Conservation (phyloP, 192 early-diverging fungal genomes). For the Mortierella antarctica region DNA sequence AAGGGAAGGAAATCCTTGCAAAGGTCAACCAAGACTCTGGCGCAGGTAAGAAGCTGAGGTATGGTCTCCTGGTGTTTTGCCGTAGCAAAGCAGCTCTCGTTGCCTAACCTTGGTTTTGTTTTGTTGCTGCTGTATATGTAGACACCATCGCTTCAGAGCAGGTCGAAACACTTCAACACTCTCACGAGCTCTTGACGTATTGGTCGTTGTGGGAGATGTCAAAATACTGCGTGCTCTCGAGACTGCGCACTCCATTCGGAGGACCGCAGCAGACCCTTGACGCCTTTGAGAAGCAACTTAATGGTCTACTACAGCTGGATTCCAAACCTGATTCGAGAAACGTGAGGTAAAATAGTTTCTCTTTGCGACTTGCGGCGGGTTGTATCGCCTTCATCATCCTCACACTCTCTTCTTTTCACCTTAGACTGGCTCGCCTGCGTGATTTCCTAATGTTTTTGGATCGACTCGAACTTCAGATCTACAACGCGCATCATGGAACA, state of each 20-base stretch:
- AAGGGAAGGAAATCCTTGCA: constrained; percentile 39
- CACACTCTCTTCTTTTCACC: not conserved
- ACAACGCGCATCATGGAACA: constrained; percentile 70
- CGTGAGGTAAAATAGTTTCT: not conserved
- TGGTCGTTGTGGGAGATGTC: constrained; percentile 84
- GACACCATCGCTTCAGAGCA: constrained; percentile 24
- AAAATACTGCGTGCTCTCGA: constrained; percentile 76
- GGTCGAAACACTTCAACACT: constrained; percentile 43
- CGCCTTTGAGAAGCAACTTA: constrained; percentile 59
- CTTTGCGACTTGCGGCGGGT: no score
- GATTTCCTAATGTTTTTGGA: constrained; percentile 72
- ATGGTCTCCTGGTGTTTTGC: not conserved
- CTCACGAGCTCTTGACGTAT: constrained; percentile 63
- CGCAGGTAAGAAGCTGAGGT: constrained; percentile 14
- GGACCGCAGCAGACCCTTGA: constrained; percentile 73
- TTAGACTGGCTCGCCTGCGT: constrained; percentile 42
- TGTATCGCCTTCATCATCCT: not conserved
- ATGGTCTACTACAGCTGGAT: constrained; percentile 31
- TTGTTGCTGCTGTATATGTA: not conserved
- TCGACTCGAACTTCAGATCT: constrained; percentile 78
- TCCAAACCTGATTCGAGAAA: not conserved
- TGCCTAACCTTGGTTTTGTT: not conserved
- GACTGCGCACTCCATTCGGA: constrained; percentile 81
- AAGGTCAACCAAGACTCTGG: constrained; percentile 37
- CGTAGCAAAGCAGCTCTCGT: not conserved